Evolutionary conservation across 345 rosid genomes (phyloP).

Genomic region (Syzygium jambos): DNA sequence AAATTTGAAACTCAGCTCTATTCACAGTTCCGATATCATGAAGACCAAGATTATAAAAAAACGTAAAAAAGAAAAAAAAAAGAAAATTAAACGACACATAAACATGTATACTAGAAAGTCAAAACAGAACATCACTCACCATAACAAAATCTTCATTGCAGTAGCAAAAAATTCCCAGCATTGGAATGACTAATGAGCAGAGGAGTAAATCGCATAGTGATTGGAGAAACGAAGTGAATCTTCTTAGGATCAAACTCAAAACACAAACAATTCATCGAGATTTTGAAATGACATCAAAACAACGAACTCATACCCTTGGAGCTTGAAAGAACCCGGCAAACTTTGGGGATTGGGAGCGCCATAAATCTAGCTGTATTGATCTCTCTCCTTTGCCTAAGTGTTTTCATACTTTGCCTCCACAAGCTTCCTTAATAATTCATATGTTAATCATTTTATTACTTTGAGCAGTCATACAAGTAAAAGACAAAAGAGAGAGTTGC

Average conservation of each 20-base stretch:
- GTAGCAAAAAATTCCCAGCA: not conserved
- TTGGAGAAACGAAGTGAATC: not conserved
- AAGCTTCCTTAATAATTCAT: too few species aligned
- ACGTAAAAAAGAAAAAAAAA: too few species aligned
- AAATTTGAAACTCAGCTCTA: too few species aligned
- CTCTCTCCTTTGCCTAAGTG: too few species aligned
- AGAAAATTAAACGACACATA: fast-evolving
- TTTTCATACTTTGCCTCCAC: too few species aligned
- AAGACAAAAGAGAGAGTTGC: too few species aligned
- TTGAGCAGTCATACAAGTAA: too few species aligned
- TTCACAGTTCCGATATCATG: not conserved
- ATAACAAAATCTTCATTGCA: not conserved
- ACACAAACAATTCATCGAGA: not conserved
- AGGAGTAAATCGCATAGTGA: fast-evolving
- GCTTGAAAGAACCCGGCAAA: not conserved
- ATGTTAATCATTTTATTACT: too few species aligned
- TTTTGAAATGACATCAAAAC: not conserved
- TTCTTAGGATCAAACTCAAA: not conserved
- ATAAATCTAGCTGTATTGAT: too few species aligned
- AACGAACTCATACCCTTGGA: not conserved
- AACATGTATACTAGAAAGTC: too few species aligned
- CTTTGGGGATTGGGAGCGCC: too few species aligned
- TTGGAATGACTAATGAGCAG: not conserved
- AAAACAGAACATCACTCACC: not conserved
- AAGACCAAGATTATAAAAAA: too few species aligned